Base-by-base conservation (phyloP, 495 filamentous ascomycete species). In the Platismatia glauca region DNA sequence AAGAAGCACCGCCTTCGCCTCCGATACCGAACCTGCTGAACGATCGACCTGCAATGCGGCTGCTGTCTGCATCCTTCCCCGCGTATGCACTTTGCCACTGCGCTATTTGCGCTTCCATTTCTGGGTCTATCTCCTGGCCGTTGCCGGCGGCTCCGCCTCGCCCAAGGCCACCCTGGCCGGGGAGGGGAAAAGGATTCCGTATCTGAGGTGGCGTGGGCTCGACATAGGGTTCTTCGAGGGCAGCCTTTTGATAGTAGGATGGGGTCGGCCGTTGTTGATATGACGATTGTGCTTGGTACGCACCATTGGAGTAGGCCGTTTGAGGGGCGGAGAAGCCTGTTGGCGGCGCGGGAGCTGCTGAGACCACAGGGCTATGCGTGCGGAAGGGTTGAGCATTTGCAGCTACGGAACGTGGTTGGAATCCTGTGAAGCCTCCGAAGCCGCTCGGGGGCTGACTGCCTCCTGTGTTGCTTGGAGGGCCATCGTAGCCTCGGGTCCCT, bases 61-160 rank as follows among this genome's bases (percentile, higher is more conserved):
- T 69, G 66, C 39, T 74, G 68, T 78, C 77, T 33, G 50, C 24
- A 33, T 82, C 84, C 60, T 79, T 83, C 41, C 78, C 80, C 61
- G 86, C 81, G 71, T 97, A 98, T 22, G 94, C 90, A 69, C 87
- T 91, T 74, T 96, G 91, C 90, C 95, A 97, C 74, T 96, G 91
- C 53, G 93, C 93, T 61, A 97, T 92, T 72, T 95, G 89, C 15
- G 91, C 91, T 60, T 94, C 90, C 71, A 89, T 87, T 68, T 97
- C 91, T 9, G 91, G 86, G 69, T 97, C 92, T 46, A 86, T 62
- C n/a, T 78, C 67, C 37, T 80, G 79, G 33, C 75, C 73, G 0
- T 71, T 76, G 62, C 75, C 76, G 64, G 69, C 60, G 57, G 69
- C 74, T 39, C 68, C 69, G 27, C 71, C 71, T 56, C 72, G 39